Evolutionary conservation across 768 basidiomycete genomes (phyloP).

Genomic region (Nidula microcarpa): DNA sequence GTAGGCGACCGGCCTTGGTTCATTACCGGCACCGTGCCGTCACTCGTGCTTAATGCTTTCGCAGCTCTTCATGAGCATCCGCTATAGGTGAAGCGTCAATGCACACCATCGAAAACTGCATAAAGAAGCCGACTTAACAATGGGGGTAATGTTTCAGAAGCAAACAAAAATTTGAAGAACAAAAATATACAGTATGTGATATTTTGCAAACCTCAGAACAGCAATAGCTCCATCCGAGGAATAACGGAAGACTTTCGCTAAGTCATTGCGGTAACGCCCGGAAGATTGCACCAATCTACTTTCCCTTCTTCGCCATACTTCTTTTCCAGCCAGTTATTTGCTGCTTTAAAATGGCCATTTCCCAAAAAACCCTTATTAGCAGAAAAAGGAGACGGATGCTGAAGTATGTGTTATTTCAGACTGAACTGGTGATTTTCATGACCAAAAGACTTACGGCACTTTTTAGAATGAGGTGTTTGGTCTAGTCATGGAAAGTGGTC

Average conservation of each 20-base stretch:
- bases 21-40: no score
- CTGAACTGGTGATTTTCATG: no score
- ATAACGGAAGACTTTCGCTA: neutral
- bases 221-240: neutral
- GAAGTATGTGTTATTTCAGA: constrained; percentile 9
- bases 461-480: constrained; percentile 75
- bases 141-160: no score
- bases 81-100: no score
- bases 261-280: neutral
- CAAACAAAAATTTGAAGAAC: no score
- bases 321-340: constrained; percentile 82
- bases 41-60: no score
- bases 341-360: constrained; percentile 83
- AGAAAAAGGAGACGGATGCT: constrained; percentile 85
- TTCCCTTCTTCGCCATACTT: constrained; percentile 70
- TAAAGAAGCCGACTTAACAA: no score
- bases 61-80: no score
- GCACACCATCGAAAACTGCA: no score
- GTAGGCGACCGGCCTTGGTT: no score
- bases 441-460: constrained; percentile 56
- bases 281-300: constrained; percentile 67
- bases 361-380: constrained; percentile 81
- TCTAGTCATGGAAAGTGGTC: constrained; percentile 30
- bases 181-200: neutral
- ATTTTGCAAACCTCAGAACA: neutral